Base-by-base conservation (phyloP, 163 green algal species). In the Smithsoniella earleae region DNA sequence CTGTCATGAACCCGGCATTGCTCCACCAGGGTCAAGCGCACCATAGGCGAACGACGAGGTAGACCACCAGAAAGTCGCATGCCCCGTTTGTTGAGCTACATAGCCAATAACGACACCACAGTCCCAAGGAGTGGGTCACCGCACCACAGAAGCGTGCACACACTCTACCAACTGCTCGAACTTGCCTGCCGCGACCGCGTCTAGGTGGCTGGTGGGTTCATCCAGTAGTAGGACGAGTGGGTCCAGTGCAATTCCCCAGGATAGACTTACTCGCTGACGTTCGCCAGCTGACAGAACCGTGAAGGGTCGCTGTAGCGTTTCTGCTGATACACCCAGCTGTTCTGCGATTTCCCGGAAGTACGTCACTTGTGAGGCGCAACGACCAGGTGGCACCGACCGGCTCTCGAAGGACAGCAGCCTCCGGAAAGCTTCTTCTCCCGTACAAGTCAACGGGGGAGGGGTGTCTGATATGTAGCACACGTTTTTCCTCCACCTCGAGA, bases 391-490 rank as follows among this genome's bases (percentile, higher is more conserved):
- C 4, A 16, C 3, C 3, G 5, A 34, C 20, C 55, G 30, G 10
- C 25, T 43, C 5, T 16, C 27, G 33, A 43, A 66, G 30, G 30
- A 30, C 20, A 66, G 33, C 3, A 66, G 16, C 30, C 22, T 3
- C 18, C 27, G 25, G 22, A 66, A 66, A n/a, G 55, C 55, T 3
- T 40, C 55, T 66, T 66, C 55, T 5, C 30, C 55, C 3, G 55
- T 45, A 28, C 16, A 25, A 25, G 22, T 34, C 3, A 66, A 31
- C 55, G 55, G 55, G 16, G 55, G 55, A 38, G 55, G 55, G 13
- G 55, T 45, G 22, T 66, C 55, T 10, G 55, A 66, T 10, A 66
- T 31, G 55, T 66, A 66, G 33, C 55, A 66, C 30, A 66, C 33
- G 3, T 34, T 30, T 3, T 31, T n/a, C 33, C 55, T 30, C 55